Percentiles rank a stretch among this genome's conserved stretches.
Evolutionary conservation across 208 protist genomes (phyloP).

Genomic region (Crithidia acanthocephali): DNA sequence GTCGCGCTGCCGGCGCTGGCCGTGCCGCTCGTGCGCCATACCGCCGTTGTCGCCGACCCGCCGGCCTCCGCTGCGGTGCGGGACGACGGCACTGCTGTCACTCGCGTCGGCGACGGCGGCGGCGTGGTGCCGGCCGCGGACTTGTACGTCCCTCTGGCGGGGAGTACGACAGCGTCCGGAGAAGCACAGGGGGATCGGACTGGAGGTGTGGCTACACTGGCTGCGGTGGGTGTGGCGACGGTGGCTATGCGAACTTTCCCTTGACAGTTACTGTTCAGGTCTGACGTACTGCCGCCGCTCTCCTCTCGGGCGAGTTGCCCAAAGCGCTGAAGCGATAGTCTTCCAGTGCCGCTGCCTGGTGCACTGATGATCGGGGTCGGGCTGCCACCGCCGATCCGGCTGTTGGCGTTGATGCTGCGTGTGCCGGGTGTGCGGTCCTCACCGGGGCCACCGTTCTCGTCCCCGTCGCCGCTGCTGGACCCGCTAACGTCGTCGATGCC

Average conservation of each 20-base stretch:
- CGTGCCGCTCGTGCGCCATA: background rate
- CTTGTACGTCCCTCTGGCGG: too few relatives aligned
- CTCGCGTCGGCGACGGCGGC: too few relatives aligned
- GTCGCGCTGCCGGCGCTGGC: background rate
- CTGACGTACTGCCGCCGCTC: background rate
- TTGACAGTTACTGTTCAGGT: background rate
- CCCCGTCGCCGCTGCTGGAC: background rate
- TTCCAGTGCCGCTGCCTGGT: background rate
- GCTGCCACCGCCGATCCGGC: background rate
- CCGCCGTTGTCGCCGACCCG: background rate
- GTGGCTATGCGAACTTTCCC: background rate
- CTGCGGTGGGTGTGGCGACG: background rate
- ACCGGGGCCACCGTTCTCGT: background rate
- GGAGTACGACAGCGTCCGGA: too few relatives aligned
- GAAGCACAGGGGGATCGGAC: too few relatives aligned
- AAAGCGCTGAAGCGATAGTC: background rate
- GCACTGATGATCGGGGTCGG: background rate
- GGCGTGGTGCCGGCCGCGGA: too few relatives aligned
- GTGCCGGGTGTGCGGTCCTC: background rate
- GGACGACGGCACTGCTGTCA: background rate
- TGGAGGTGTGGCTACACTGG: background rate
- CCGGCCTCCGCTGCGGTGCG: background rate
- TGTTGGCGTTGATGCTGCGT: background rate
- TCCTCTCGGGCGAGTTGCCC: background rate
- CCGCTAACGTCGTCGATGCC: constrained; percentile 1